Evolutionary conservation across 1,284 basidiomycete genomes (phyloP).

Genomic region (Phellopilus nigrolimitatus): DNA sequence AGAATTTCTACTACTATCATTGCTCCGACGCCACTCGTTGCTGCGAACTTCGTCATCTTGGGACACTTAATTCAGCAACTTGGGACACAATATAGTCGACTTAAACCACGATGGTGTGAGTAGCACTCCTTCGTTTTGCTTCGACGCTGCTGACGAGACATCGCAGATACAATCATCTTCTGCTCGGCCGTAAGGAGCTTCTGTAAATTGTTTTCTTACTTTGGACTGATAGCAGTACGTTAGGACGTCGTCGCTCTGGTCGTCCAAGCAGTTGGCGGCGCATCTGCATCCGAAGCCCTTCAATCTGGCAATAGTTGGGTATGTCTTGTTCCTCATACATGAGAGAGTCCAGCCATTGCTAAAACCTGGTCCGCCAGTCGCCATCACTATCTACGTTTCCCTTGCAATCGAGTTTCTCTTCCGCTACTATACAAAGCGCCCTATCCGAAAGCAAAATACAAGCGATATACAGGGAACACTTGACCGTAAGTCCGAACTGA

Average conservation of each 20-base stretch:
- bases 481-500: constrained; percentile 24
- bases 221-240: neutral
- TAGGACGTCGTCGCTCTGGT: constrained; percentile 39
- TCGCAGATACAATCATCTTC: constrained; percentile 37
- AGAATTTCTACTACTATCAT: constrained; percentile 41
- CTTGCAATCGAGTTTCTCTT: constrained; percentile 35
- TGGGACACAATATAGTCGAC: constrained; percentile 39
- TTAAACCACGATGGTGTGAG: constrained; percentile 30
- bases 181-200: constrained; percentile 23
- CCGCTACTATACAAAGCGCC: constrained; percentile 31
- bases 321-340: no score
- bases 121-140: no score
- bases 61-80: constrained; percentile 38
- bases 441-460: constrained; percentile 22
- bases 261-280: constrained; percentile 43
- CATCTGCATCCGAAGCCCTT: constrained; percentile 29
- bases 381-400: constrained; percentile 33
- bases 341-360: no score
- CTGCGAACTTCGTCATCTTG: constrained; percentile 47
- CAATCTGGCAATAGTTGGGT: constrained; percentile 30
- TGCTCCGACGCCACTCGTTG: constrained; percentile 44
- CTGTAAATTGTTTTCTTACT: constrained; percentile 20
- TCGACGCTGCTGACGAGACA: neutral
- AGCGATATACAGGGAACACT: constrained; percentile 17
- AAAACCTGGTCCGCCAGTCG: constrained; percentile 26